These are phyloP conservation scores for Stemphylium vesicarium DNA, from an alignment of 2,329 filamentous ascomycete species.

Conservation along the genomic window DNA sequence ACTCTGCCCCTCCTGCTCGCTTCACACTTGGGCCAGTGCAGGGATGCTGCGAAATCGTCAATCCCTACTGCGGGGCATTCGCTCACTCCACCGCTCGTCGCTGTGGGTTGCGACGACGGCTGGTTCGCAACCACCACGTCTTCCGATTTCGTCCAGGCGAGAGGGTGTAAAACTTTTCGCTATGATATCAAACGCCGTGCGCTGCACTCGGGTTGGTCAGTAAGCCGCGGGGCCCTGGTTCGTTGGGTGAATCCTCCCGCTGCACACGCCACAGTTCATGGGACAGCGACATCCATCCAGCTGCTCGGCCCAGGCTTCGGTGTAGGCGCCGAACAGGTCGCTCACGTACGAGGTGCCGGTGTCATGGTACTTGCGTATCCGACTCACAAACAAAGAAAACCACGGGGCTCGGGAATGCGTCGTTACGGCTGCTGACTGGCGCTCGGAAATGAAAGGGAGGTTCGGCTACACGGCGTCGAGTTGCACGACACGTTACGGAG, in stretches of 20 bases:
- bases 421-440: neutral
- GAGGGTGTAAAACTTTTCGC: neutral
- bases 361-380: neutral
- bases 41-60: neutral
- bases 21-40: neutral
- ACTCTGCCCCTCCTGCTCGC: slow-evolving; percentile 19
- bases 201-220: slow-evolving; percentile 1
- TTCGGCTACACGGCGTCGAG: neutral
- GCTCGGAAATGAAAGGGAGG: neutral
- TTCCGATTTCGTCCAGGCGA: neutral
- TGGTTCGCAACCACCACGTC: neutral
- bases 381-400: neutral
- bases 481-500: neutral
- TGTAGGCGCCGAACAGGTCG: neutral
- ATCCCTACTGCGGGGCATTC: slow-evolving; percentile 5
- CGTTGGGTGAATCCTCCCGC: slow-evolving; percentile 22
- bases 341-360: neutral
- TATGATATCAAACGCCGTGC: neutral
- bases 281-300: slow-evolving; percentile 1
- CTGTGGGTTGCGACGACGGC: neutral
- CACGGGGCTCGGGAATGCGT: neutral
- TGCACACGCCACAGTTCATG: slow-evolving; percentile 19
- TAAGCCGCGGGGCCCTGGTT: slow-evolving; percentile 12
- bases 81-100: neutral
- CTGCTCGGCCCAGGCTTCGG: neutral